Evolutionary conservation across 2,329 filamentous ascomycete species (phyloP), one percentile per base, ranked within the genome.

Genomic region (Fusarium avenaceum): DNA sequence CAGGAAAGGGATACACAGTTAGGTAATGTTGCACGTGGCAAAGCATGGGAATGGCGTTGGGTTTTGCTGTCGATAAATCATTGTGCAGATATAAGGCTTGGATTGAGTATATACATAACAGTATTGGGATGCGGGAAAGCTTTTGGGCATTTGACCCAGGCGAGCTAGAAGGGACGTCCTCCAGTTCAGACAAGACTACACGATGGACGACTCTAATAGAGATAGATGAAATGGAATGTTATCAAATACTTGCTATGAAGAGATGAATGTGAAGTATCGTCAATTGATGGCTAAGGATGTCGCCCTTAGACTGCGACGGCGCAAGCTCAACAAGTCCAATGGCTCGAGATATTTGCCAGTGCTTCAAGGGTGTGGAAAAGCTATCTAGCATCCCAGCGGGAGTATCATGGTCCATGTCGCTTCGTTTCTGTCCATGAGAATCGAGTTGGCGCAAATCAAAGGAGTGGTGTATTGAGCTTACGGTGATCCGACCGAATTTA

Each of bases 41-140:
- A 72, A 72, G 72, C 72, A 73, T 74, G 64, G 72, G 56, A 65
- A 66, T 47, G 72, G 72, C 72, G 72, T 74, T 74, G 58, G 65
- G 69, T 59, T 59, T 68, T 68, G 63, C 49, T 58, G 67, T 61
- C 65, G 61, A 64, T 64, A 58, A 61, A 63, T 64, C 61, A 69
- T 67, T 57, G 57, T 55, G 66, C 67, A 58, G 52, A 49, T 49
- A 70, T 54, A 24, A 22, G 51, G 30, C 44, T 53, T 38, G 52
- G 46, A 53, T 67, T 61, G 46, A 54, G 52, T 65, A 50, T 66
- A 69, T 54, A 62, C 22, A 63, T 54, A 62, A 17, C 58, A 46
- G 39, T 63, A 39, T 33, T 33, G 50, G 39, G 58, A 39, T 33
- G 50, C 43, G 24, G 42, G 50, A 49, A 42, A 47, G 52, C 55